A percentile compares a stretch with the other conserved stretches of the same genome.
phyloP scores from a whole-genome alignment of 139 green algal species.

The Picochlorum sp. region DNA sequence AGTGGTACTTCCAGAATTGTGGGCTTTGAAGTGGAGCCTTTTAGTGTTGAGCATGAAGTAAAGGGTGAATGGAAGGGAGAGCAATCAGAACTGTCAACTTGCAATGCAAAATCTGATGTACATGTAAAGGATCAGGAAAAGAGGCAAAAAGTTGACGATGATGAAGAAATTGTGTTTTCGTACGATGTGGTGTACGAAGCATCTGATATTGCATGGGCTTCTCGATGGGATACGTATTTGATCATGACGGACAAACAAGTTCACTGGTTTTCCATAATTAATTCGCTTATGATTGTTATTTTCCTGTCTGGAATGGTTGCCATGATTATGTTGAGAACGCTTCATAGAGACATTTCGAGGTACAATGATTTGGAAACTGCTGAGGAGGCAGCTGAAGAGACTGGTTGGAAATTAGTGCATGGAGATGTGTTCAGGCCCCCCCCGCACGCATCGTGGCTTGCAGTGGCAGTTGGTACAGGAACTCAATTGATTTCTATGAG shows the following conservation, averaged over 20 bases:
- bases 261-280: constrained; percentile 99
- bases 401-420: constrained; percentile 97
- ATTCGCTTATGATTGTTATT: constrained; percentile 98
- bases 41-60: constrained; percentile 74
- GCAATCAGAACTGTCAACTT: constrained; percentile 27
- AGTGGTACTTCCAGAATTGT: constrained; percentile 84
- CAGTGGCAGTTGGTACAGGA: constrained; percentile 84
- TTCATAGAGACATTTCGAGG: constrained; percentile 89
- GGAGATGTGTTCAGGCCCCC: constrained; percentile 97
- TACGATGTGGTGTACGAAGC: constrained; percentile 80
- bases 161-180: constrained; percentile 89
- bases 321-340: constrained; percentile 97
- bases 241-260: constrained; percentile 93
- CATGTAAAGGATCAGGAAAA: constrained; percentile 70
- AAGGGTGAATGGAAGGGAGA: constrained; percentile 25
- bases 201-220: constrained; percentile 88
- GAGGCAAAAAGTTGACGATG: constrained; percentile 67
- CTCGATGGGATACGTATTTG: constrained; percentile 97
- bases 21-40: constrained; percentile 93
- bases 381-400: constrained; percentile 91
- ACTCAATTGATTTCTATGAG: constrained; percentile 90
- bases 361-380: constrained; percentile 93
- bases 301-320: constrained; percentile 97
- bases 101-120: constrained; percentile 71
- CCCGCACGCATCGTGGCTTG: constrained; percentile 50